Evolutionary conservation across 2,329 filamentous ascomycete species (phyloP), one percentile per base, ranked within the genome.

Genomic region (Fusarium sambucinum): DNA sequence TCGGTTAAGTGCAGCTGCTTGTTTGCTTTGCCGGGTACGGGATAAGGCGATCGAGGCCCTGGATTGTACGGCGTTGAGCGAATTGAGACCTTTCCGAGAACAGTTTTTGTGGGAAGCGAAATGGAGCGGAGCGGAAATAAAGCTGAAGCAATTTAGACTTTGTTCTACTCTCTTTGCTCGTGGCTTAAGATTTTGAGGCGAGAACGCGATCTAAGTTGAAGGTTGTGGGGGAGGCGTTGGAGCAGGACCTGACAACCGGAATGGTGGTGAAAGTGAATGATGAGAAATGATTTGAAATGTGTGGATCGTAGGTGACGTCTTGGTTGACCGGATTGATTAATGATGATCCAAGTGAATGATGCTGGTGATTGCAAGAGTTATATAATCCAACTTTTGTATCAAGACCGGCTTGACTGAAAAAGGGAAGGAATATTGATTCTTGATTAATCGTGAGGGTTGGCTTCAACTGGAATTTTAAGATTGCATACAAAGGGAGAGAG

Each of bases 401-500:
- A 74, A 74, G 70, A 47, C 69, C 70, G 61, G 70, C 71, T 73
- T 73, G 66, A 50, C n/a, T 37, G 46, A 50, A 56, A 35, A 67
- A 74, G 65, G 68, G 68, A 70, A 72, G 65, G 40, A 62, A 71
- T 68, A 71, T 66, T 68, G 68, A 38, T 60, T 61, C 57, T 58
- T 50, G 56, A 52, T 67, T 51, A 60, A 61, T 66, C 30, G 55
- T 63, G 48, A 59, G 63, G 68, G 45, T 55, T 51, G 65, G 32
- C 48, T 54, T 47, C 48, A 38, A 55, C 37, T 69, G 68, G 69
- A 71, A 74, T 74, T 61, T 50, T 56, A 61, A 71, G 55, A 72
- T 63, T 65, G 54, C 50, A 66, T 72, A 67, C 58, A 66, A 66
- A 69, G 71, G 71, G 69, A 73, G 70, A 70, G 64, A 71, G 64